phyloP scores from a whole-genome alignment of 202 grass and related monocot genomes.

The Zoysia matrella region DNA sequence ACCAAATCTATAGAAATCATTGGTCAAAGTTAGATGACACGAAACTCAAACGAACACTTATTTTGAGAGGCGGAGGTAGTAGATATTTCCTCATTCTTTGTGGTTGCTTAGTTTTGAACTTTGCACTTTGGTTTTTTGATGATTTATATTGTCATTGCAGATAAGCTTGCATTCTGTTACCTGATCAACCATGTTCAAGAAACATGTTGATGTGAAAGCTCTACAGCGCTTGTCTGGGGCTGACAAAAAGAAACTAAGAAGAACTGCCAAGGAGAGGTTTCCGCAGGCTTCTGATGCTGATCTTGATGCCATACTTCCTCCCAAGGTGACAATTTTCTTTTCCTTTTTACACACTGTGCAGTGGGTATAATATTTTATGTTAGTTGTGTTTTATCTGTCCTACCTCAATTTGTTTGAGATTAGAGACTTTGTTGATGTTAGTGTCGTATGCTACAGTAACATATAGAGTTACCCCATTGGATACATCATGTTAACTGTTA shows the following conservation, averaged over 20 bases:
- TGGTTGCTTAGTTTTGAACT: background rate
- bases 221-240: constrained; percentile 85
- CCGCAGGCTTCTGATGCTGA: constrained; percentile 75
- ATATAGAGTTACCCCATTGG: background rate
- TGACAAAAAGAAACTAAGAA: constrained; percentile 96
- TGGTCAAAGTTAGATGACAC: too few species aligned
- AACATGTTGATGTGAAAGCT: constrained; percentile 77
- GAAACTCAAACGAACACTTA: too few species aligned
- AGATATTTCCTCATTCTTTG: constrained; percentile 14
- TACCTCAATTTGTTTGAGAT: too few species aligned
- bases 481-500: background rate
- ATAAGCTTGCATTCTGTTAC: background rate
- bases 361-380: constrained; percentile 4
- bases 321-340: constrained; percentile 59
- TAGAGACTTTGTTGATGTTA: background rate
- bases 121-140: background rate
- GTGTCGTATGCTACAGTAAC: background rate
- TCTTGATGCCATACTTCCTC: constrained; percentile 81
- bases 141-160: constrained; percentile 18
- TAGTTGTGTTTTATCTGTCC: constrained; percentile 15
- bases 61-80: background rate
- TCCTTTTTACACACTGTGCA: background rate
- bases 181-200: constrained; percentile 88
- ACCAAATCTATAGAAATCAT: too few species aligned
- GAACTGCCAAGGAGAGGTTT: constrained; percentile 82